Conservation (phyloP, 192 early-diverging fungal species). For the Chytriomyces hyalinus region DNA sequence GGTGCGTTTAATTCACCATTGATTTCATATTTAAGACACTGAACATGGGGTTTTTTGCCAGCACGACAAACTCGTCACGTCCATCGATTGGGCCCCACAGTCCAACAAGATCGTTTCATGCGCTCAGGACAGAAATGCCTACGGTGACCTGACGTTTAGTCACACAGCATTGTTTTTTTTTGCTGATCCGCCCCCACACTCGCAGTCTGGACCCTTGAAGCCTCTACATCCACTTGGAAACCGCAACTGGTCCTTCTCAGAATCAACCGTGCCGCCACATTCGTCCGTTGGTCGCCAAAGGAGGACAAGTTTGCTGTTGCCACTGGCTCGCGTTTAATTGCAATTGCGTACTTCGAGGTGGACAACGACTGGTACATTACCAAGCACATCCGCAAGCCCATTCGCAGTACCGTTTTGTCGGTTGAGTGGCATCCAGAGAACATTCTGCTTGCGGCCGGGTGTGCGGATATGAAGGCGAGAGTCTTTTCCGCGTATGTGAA, state of each 20-base stretch:
- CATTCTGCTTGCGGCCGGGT: conserved; percentile 87
- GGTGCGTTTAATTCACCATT: conserved; percentile 41
- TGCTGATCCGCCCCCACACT: not conserved
- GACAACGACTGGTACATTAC: conserved; percentile 88
- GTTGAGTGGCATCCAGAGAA: conserved; percentile 98
- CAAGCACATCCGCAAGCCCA: conserved; percentile 94
- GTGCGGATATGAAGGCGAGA: conserved; percentile 73
- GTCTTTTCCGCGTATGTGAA: conserved; percentile 97
- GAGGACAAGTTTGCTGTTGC: conserved; percentile 99
- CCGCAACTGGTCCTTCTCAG: conserved; percentile 91
- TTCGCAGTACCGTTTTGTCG: conserved; percentile 85
- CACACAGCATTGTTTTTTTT: not conserved
- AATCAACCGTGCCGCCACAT: conserved; percentile 95
- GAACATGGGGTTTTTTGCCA: conserved; percentile 15
- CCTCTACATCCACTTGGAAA: conserved; percentile 70
- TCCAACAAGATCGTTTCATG: conserved; percentile 96
- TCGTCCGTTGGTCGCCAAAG: conserved; percentile 88
- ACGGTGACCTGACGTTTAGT: conserved; percentile 37
- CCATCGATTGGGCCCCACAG: conserved; percentile 93
- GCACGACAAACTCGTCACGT: conserved; percentile 95
- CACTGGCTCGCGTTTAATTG: conserved; percentile 87
- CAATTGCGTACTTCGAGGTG: conserved; percentile 94
- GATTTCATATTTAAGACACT: not conserved
- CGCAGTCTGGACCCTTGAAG: conserved; percentile 86
- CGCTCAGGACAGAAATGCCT: conserved; percentile 98